phyloP scores from a whole-genome alignment of 1,284 basidiomycete genomes.

The Pseudozyma flocculosa region DNA sequence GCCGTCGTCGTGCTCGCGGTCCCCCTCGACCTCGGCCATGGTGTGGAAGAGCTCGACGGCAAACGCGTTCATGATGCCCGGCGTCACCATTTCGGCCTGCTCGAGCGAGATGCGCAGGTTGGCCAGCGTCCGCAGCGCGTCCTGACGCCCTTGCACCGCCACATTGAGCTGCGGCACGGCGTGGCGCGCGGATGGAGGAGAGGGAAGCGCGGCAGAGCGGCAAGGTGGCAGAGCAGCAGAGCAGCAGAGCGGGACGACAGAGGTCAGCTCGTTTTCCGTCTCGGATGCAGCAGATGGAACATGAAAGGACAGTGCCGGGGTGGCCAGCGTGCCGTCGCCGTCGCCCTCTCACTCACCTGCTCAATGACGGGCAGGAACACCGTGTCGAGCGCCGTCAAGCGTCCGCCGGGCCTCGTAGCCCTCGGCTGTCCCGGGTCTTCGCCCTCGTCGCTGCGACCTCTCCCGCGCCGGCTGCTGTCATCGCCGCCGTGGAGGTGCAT shows the following conservation, averaged over 20 bases:
- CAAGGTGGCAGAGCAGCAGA: no score
- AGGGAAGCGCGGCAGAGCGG: no score
- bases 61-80: conserved; percentile 52
- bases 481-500: conserved; percentile 11
- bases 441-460: conserved; percentile 2
- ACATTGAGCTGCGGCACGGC: conserved; percentile 22
- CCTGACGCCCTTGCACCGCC: conserved; percentile 39
- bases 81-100: conserved; percentile 46
- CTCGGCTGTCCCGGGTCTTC: neutral
- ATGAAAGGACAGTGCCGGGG: no score
- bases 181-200: no score
- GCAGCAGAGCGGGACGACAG: no score
- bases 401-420: neutral
- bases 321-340: no score
- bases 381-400: conserved; percentile 41
- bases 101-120: conserved; percentile 34
- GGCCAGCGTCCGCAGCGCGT: conserved; percentile 39
- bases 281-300: no score
- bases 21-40: conserved; percentile 42
- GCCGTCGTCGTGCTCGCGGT: conserved; percentile 28
- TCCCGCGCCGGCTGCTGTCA: conserved; percentile 2
- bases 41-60: conserved; percentile 51
- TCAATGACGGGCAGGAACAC: conserved; percentile 51
- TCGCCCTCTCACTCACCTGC: conserved; percentile 18
- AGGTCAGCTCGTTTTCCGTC: no score